Base-by-base conservation (phyloP, 805 yeast genomes). In the Saturnispora galanensis region DNA sequence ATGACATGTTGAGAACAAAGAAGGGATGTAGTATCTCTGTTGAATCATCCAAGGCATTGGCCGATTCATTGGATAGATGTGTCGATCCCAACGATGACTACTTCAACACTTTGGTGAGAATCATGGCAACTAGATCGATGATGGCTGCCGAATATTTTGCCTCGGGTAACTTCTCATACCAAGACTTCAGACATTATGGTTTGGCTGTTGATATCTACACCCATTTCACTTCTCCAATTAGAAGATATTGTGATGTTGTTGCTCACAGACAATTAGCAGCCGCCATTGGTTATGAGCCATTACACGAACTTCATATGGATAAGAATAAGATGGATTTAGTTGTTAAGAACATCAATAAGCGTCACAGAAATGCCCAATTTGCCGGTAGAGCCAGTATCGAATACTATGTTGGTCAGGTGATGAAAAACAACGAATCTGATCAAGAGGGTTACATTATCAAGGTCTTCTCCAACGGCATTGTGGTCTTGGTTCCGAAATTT, bases 311-410 rank as follows among this genome's bases (percentile, higher is more conserved):
- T 39, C 96, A 90, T 57, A 75, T 95, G 56, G 96, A 89, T 59
- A 93, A 88, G 64, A 70, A 69, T 56, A 87, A 86, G 68, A 85
- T 93, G 89, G 97, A 90, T 52, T 62, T 78, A 51, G 79, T 93
- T 47, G 88, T 89, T 56, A 78, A 79, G 53, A 93, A 93, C 59
- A 89, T 93, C 59, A 93, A 93, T 68, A 80, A 74, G 54, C 81
- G 96, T 54, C 99, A 93, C 63, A 79, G 98, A 65, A 93, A 93
- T 60, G 98, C 98, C 0, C 99, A 93, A 66, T 85, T 90, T 70
- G 99, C 99, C 2, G 99, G 98, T 33, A 76, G 99, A 60, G 97
- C 98, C 16, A 84, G 95, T 60, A 86, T 93, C 49, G 98, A 93
- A 62, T 93, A 93, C 66, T 93, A 86, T 58, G 98, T 93, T 41